These are phyloP conservation scores for Penicillium odoratum DNA, from an alignment of 495 filamentous ascomycete genomes.

Conservation along the genomic window DNA sequence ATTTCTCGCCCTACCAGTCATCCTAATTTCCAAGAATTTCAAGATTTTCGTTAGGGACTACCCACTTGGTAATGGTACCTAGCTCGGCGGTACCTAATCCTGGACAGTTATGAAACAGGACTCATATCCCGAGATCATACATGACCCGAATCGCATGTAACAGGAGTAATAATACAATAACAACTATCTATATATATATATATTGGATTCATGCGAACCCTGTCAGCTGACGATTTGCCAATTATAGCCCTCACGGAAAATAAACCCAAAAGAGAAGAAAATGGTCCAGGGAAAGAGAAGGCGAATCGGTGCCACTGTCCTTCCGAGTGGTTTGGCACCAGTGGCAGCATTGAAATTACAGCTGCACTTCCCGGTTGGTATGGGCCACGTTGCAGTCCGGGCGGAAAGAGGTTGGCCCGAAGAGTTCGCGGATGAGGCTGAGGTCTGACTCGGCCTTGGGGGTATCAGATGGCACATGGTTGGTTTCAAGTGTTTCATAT, in stretches of 20 bases:
- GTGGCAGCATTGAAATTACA: conserved; percentile 19
- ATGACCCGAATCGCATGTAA: not conserved
- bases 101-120: conserved; percentile 9
- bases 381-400: conserved; percentile 25
- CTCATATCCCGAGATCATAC: conserved; percentile 3
- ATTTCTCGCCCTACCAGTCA: conserved; percentile 2
- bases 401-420: conserved; percentile 26
- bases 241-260: conserved; percentile 3
- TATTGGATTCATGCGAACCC: not conserved
- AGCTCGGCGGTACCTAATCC: not conserved
- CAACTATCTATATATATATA: not conserved
- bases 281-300: not conserved
- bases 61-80: conserved; percentile 1
- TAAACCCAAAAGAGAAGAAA: not conserved
- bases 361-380: conserved; percentile 17
- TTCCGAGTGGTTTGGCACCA: conserved; percentile 2
- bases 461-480: conserved; percentile 7
- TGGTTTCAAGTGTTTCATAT: conserved; percentile 3
- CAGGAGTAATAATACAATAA: conserved; percentile 1
- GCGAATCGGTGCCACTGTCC: conserved; percentile 10
- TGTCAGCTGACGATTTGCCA: conserved; percentile 10
- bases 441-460: conserved; percentile 8
- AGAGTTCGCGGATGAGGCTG: conserved; percentile 13
- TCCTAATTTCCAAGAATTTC: not conserved
- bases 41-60: not conserved